Base-by-base conservation (phyloP, 441 rosid genomes). In the Pelargonium fulgidum region DNA sequence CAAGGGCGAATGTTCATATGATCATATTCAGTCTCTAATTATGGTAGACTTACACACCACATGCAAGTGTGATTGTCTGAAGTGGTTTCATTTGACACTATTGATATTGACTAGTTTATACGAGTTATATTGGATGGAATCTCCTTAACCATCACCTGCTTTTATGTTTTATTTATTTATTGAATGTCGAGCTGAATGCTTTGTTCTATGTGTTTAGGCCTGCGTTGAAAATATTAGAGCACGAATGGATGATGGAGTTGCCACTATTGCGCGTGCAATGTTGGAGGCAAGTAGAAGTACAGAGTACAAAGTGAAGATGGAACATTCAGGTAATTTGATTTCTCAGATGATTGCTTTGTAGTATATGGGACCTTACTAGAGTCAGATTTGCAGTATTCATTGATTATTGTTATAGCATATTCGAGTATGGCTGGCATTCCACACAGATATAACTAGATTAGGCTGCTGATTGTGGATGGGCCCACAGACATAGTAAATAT, bases 181-280 rank as follows among this genome's bases (percentile, higher is more conserved):
- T 58, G 59, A 41, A 22, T 59, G 19, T 59, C 12, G 64, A 59
- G 64, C 64, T 59, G 14, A 59, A 19, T 9, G 36, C 10, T 59
- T 22, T 1, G 12, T 10, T 59, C 64, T 59, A 59, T 59, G 33
- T 14, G 12, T 59, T 12, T 75, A 93, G 97, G 87, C 83, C 56
- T 89, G 95, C 80, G 75, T 88, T 64, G 96, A 89, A 81, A 76
- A 73, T 78, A 87, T 85, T 66, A 88, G 85, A 83, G 85, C 77
- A 22, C 77, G 83, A 45, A 67, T 77, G 59, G 97, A 87, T 81
- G 93, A 86, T 74, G 87, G 76, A 77, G 91, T 90, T 77, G 87
- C 87, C 68, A 83, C 70, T 76, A 88, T 90, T 67, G 64, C 88
- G 68, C 76, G 78, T 77, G 88, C 97, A 71, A 88, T 93, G 94